phyloP scores from a whole-genome alignment of 108 stramenopile genomes.

The Epithemia pelagica region DNA sequence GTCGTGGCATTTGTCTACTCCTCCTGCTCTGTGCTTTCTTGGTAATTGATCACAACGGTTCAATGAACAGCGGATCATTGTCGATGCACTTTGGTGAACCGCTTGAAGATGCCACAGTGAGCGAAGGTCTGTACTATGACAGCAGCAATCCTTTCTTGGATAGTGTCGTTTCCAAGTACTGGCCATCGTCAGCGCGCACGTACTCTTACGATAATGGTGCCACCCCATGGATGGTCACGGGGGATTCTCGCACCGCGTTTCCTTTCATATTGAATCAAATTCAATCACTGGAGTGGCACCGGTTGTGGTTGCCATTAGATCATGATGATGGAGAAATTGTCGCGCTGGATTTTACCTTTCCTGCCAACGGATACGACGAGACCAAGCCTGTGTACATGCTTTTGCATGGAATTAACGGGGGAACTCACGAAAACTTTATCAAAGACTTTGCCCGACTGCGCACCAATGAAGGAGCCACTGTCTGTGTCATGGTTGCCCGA shows the following conservation, averaged over 20 bases:
- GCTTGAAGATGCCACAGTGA: constrained; percentile 19
- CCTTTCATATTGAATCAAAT: constrained; percentile 62
- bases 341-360: constrained; percentile 81
- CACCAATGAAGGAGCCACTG: constrained; percentile 50
- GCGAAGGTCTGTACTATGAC: constrained; percentile 61
- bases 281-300: constrained; percentile 28
- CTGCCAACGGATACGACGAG: constrained; percentile 35
- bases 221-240: constrained; percentile 70
- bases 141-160: constrained; percentile 34
- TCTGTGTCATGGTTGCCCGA: constrained; percentile 77
- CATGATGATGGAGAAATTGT: constrained; percentile 57
- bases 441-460: constrained; percentile 62
- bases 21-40: constrained; percentile 7
- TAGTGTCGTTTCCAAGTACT: constrained; percentile 34
- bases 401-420: constrained; percentile 89
- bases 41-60: constrained; percentile 12
- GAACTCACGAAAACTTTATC: constrained; percentile 77
- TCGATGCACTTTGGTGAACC: constrained; percentile 19
- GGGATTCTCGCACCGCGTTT: constrained; percentile 78
- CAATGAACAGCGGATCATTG: constrained; percentile 6
- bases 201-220: constrained; percentile 45
- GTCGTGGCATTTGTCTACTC: neutral
- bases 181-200: constrained; percentile 44
- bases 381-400: constrained; percentile 75
- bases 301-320: constrained; percentile 40